A percentile compares a stretch with the other conserved stretches of the same genome.
Evolutionary conservation across 176 grass and related monocot species (phyloP).

Genomic region (Musa itinerans): DNA sequence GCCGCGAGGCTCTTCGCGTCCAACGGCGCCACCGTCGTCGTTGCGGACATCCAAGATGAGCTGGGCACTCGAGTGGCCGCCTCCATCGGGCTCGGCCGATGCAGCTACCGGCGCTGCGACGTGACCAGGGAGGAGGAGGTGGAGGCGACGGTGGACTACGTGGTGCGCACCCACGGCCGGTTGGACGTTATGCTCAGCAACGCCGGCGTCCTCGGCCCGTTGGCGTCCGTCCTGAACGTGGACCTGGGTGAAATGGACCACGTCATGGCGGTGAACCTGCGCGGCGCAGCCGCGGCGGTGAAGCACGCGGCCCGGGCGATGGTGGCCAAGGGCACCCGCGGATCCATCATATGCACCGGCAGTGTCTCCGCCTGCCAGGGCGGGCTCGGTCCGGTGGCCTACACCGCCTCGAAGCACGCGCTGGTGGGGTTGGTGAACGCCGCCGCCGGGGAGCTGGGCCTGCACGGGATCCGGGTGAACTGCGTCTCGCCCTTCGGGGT

Average conservation of each 20-base stretch:
- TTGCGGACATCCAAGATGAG: conserved; percentile 73
- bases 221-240: conserved; percentile 36
- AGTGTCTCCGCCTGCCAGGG: conserved; percentile 50
- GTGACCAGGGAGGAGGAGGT: conserved; percentile 70
- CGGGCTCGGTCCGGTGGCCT: conserved; percentile 51
- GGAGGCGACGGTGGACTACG: conserved; percentile 33
- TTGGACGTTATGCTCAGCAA: conserved; percentile 52
- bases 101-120: conserved; percentile 59
- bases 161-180: conserved; percentile 31
- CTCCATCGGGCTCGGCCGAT: conserved; percentile 23
- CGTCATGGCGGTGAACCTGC: conserved; percentile 71
- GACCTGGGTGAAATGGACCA: conserved; percentile 44
- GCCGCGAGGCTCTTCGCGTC: conserved; percentile 57
- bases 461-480: conserved; percentile 59
- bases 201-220: conserved; percentile 48
- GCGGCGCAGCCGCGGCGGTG: conserved; percentile 37
- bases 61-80: conserved; percentile 42
- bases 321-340: conserved; percentile 21
- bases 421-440: conserved; percentile 56
- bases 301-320: conserved; percentile 74
- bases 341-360: conserved; percentile 65
- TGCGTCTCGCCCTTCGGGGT: conserved; percentile 67
- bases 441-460: conserved; percentile 56
- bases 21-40: conserved; percentile 55
- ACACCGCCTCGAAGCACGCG: conserved; percentile 80